Evolutionary conservation across 352 stramenopile species (phyloP).

Genomic region (Globisporangium abappressorium): DNA sequence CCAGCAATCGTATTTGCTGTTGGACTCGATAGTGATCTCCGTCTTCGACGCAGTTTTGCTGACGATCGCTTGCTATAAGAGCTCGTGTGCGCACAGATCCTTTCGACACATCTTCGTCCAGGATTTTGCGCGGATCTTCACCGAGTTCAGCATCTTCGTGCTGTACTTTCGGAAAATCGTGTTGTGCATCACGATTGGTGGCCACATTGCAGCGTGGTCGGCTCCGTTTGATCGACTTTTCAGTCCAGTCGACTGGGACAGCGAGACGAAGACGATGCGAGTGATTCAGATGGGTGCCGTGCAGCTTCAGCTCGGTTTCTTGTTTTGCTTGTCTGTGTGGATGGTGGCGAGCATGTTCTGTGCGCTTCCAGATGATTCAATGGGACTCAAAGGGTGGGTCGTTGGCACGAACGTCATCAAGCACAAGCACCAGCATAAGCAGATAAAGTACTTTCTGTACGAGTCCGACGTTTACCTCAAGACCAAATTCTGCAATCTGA

Average conservation of each 20-base stretch:
- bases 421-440: conserved; percentile 12
- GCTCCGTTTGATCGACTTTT: conserved; percentile 29
- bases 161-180: conserved; percentile 35
- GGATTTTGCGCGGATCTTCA: conserved; percentile 38
- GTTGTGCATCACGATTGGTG: conserved; percentile 25
- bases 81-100: conserved; percentile 21
- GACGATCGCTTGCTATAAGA: conserved; percentile 22
- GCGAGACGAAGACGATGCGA: conserved; percentile 6
- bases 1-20: conserved; percentile 13
- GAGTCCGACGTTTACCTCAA: conserved; percentile 37
- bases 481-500: conserved; percentile 25
- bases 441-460: conserved; percentile 40
- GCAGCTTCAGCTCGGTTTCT: conserved; percentile 31
- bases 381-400: conserved; percentile 24
- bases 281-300: conserved; percentile 23
- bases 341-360: conserved; percentile 30
- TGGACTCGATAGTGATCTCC: conserved; percentile 24
- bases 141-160: conserved; percentile 44
- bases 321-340: conserved; percentile 29
- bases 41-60: conserved; percentile 26
- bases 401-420: conserved; percentile 5
- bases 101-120: conserved; percentile 37
- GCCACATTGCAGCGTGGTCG: conserved; percentile 30
- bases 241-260: conserved; percentile 9
- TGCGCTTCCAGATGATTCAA: conserved; percentile 26